Percentiles rank a stretch among this genome's conserved stretches.
These are phyloP conservation scores for Euphorbia schlechtendalii DNA, from an alignment of 441 rosid species.

Conservation along the genomic window DNA sequence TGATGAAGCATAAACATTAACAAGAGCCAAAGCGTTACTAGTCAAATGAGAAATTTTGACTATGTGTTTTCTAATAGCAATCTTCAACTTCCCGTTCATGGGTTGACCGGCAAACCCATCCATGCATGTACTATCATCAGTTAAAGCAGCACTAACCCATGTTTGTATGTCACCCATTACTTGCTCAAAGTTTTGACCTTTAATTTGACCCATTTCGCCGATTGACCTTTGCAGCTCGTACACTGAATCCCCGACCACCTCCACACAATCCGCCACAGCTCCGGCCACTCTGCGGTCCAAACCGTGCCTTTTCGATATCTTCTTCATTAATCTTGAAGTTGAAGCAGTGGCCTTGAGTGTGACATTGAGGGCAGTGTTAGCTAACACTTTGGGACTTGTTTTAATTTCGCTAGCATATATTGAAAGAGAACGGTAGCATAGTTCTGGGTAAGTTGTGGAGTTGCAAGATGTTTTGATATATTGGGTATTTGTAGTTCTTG, in stretches of 20 bases:
- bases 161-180: slow-evolving; percentile 51
- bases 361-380: slow-evolving; percentile 47
- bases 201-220: slow-evolving; percentile 33
- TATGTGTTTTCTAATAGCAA: slow-evolving; percentile 33
- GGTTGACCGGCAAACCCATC: slow-evolving; percentile 43
- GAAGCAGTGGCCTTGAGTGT: slow-evolving; percentile 40
- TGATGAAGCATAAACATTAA: slow-evolving; percentile 46
- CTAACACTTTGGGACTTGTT: slow-evolving; percentile 38
- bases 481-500: slow-evolving; percentile 21
- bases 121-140: slow-evolving; percentile 61
- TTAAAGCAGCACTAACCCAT: slow-evolving; percentile 77
- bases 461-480: slow-evolving; percentile 58
- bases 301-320: slow-evolving; percentile 28
- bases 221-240: slow-evolving; percentile 47
- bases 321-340: slow-evolving; percentile 29
- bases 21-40: slow-evolving; percentile 64
- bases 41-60: slow-evolving; percentile 41
- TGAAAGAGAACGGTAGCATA: slow-evolving; percentile 58
- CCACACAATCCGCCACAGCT: slow-evolving; percentile 56
- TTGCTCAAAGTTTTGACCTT: slow-evolving; percentile 26
- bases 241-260: slow-evolving; percentile 45
- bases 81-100: slow-evolving; percentile 29
- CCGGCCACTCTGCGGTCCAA: slow-evolving; percentile 30
- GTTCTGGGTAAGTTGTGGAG: slow-evolving; percentile 46
- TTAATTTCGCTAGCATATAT: slow-evolving; percentile 44